Conservation (phyloP, 345 rosid genomes). For the Aquilaria yunnanensis region DNA sequence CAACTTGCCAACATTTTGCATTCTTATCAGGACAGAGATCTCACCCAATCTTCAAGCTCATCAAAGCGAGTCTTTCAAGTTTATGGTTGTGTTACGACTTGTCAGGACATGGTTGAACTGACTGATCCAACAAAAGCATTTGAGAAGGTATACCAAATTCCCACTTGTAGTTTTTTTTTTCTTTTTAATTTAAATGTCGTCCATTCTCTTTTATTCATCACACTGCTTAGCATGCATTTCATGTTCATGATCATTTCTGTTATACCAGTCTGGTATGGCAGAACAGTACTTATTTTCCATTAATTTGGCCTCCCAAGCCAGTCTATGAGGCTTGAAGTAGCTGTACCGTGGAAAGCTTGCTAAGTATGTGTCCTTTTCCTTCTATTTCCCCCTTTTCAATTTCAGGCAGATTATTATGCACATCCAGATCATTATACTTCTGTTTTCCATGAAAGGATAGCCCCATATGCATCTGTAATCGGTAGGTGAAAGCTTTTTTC, state of each 20-base stretch:
- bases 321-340: too few species aligned
- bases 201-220: neutral
- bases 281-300: too few species aligned
- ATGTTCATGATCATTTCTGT: too few species aligned
- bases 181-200: neutral
- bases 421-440: conserved; percentile 89
- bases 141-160: conserved; percentile 51
- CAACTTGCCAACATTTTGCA: conserved; percentile 4
- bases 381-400: conserved; percentile 4
- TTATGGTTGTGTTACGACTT: conserved; percentile 75
- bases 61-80: conserved; percentile 72
- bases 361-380: neutral
- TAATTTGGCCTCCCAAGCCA: too few species aligned
- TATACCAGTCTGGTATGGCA: too few species aligned
- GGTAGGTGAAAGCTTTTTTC: conserved; percentile 42
- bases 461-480: conserved; percentile 74
- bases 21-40: conserved; percentile 38
- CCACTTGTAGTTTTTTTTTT: conserved; percentile 3
- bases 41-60: conserved; percentile 19
- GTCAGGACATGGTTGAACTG: conserved; percentile 78
- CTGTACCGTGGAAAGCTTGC: too few species aligned
- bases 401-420: conserved; percentile 86
- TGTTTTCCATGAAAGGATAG: conserved; percentile 65
- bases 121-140: conserved; percentile 59
- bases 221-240: neutral